Percentiles rank a stretch among this genome's conserved stretches.
Conservation (phyloP, 257 asterid genomes). For the Parsonsia alboflavescens region DNA sequence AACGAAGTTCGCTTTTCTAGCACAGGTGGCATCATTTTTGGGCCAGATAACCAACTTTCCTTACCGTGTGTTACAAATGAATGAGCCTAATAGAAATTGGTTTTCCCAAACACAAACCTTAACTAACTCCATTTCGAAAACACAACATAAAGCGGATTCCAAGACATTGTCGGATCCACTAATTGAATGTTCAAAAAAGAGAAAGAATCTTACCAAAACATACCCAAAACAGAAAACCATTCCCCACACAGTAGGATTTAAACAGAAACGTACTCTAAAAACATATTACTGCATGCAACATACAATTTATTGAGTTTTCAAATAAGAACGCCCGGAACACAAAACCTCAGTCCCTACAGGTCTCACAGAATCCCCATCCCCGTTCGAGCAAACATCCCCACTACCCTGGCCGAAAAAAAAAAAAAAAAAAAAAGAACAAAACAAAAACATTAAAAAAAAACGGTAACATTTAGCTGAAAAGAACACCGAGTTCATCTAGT, state of each 20-base stretch:
- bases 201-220: background rate
- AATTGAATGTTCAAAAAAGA: background rate
- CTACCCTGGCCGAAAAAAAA: background rate
- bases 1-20: background rate
- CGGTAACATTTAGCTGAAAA: background rate
- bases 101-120: background rate
- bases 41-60: background rate
- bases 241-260: background rate
- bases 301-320: background rate
- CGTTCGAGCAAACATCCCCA: background rate
- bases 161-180: background rate
- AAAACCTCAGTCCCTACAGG: background rate
- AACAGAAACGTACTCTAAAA: background rate
- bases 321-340: background rate
- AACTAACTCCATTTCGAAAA: background rate
- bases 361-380: background rate
- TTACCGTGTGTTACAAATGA: background rate
- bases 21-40: background rate
- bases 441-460: no score
- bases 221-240: background rate
- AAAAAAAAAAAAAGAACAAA: background rate
- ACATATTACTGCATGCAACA: slow-evolving; percentile 13
- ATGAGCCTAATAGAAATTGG: background rate
- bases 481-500: background rate
- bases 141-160: background rate